Conservation (phyloP, 2,329 filamentous ascomycete genomes). For the Diaporthe citri region DNA sequence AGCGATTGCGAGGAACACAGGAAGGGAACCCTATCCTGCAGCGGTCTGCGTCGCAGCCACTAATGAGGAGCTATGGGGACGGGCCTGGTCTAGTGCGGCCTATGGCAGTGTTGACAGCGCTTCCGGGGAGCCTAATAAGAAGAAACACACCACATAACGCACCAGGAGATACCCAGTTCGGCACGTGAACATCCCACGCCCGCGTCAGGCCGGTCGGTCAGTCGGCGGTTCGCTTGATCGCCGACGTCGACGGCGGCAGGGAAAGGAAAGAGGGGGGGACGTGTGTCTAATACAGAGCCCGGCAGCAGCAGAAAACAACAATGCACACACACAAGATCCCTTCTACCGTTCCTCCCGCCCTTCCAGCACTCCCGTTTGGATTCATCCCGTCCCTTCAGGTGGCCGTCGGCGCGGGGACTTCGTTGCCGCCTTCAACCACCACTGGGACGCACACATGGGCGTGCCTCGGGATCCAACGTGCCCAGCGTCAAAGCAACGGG, state of each 20-base stretch:
- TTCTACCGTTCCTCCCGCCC: constrained; percentile 2
- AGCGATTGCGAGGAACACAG: background rate
- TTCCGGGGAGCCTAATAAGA: background rate
- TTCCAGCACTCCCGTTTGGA: background rate
- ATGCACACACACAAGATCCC: background rate
- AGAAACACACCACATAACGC: background rate
- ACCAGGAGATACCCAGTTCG: background rate
- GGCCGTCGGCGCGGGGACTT: background rate
- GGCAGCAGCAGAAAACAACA: background rate
- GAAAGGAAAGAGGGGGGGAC: background rate
- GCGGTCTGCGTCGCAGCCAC: background rate
- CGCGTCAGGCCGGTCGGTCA: background rate
- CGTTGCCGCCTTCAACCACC: too few relatives aligned
- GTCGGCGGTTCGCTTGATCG: background rate
- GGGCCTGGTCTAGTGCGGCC: background rate
- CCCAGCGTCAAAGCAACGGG: background rate
- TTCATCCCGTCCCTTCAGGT: background rate
- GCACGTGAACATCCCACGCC: background rate
- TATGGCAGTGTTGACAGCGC: background rate
- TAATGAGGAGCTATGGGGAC: background rate
- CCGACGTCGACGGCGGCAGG: background rate
- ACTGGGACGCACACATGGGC: too few relatives aligned
- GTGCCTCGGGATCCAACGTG: background rate
- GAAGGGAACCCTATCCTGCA: background rate
- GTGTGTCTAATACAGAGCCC: background rate